Evolutionary conservation across 116 monocot species (phyloP), one percentile per base, ranked within the genome.

Genomic region (Cymodocea nodosa): DNA sequence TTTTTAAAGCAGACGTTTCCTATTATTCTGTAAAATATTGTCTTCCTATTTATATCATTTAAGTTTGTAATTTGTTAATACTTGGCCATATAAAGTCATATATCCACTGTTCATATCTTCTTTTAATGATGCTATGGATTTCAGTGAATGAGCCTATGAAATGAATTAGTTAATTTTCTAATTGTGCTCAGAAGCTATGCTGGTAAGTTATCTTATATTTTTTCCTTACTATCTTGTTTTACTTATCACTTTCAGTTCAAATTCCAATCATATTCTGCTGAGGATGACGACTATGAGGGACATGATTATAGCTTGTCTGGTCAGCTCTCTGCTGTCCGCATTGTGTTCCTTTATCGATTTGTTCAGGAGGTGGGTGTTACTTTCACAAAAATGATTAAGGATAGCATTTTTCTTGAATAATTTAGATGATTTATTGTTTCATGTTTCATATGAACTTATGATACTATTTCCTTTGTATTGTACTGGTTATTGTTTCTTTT

Each of bases 261-360:
- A 3, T 95, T 95, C 70, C 78, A 87, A 62, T 95, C 95, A 0
- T 95, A 89, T 65, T 87, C 83, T 72, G 67, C 62, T 62, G 85
- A 83, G 5, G 95, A 95, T 85, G 90, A 95, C 76, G 95, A 95
- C 71, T 95, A 90, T 66, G 73, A 83, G 60, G 95, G 95, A 34
- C 70, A 90, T 78, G 90, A 90, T 75, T 95, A 95, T 64, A 87
- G 90, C 50, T 78, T 95, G 74, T 73, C 65, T 70, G 87, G 95
- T 34, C 79, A 77, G 56, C 90, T 95, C 68, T 95, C 90, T 51
- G 87, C 87, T 59, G 90, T 95, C 0, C 90, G 85, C 18, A 95
- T 95, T 81, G 77, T 95, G 58, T 95, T 95, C 68, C 83, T 95
- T 54, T 90, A 95, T 36, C 83, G 95, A 5, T 95, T 95, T 81